Conservation (phyloP, 176 grass and related monocot genomes). For the Cenchrus fungigraminus region DNA sequence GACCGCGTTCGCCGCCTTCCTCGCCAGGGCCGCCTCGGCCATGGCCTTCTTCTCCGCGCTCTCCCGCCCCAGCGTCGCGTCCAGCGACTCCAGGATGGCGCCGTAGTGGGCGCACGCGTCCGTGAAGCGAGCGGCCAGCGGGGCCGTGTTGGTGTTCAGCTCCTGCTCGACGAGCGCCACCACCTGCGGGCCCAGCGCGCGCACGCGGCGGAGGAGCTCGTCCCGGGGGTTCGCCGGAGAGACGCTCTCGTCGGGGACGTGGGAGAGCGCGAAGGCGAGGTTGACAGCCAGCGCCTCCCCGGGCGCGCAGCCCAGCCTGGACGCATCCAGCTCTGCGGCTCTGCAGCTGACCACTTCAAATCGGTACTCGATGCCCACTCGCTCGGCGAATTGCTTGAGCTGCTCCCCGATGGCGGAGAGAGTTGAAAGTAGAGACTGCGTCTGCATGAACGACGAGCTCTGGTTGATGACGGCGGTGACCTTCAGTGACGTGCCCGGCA, state of each 20-base stretch:
- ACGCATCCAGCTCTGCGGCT: conserved; percentile 57
- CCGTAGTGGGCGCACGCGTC: conserved; percentile 73
- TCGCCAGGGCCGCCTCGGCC: conserved; percentile 63
- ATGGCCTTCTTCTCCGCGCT: conserved; percentile 39
- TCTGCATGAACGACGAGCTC: conserved; percentile 53
- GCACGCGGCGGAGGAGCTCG: conserved; percentile 83
- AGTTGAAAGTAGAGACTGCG: conserved; percentile 7
- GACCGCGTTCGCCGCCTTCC: conserved; percentile 67
- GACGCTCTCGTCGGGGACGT: conserved; percentile 86
- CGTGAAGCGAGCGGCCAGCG: conserved; percentile 68
- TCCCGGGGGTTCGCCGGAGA: conserved; percentile 90
- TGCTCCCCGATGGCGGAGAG: conserved; percentile 43
- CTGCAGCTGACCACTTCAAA: conserved; percentile 63
- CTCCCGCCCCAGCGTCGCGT: conserved; percentile 41
- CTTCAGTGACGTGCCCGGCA: conserved; percentile 43
- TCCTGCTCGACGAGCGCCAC: conserved; percentile 85
- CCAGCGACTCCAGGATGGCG: conserved; percentile 76
- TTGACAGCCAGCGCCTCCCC: conserved; percentile 82
- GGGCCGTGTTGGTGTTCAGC: conserved; percentile 83
- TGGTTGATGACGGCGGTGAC: conserved; percentile 82
- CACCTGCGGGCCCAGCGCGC: conserved; percentile 65
- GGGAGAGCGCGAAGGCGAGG: conserved; percentile 78
- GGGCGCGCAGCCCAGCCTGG: conserved; percentile 56
- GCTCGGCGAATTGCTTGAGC: conserved; percentile 64
- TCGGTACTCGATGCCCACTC: conserved; percentile 47